These are phyloP conservation scores for Aureobasidium sp. DNA, from an alignment of 2,329 filamentous ascomycete species.

Conservation along the genomic window DNA sequence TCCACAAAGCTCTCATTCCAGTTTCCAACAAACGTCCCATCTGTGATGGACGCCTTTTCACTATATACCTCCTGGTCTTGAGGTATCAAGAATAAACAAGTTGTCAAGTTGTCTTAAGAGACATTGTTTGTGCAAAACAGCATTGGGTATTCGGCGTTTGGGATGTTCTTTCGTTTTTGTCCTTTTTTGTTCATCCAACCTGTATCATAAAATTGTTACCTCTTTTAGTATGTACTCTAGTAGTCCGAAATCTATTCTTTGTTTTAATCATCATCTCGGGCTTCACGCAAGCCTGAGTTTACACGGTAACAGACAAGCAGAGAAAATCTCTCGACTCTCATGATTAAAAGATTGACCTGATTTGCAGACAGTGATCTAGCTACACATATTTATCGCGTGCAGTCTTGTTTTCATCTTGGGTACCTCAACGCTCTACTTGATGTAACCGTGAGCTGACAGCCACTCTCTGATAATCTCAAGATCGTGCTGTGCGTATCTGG, in stretches of 20 bases:
- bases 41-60: not conserved
- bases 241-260: no score
- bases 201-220: not conserved
- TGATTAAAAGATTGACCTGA: not conserved
- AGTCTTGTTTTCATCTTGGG: not conserved
- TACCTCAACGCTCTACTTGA: not conserved
- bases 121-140: not conserved
- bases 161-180: not conserved
- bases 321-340: no score
- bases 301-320: no score
- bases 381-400: not conserved
- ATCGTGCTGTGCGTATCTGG: constrained; percentile 74
- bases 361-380: not conserved
- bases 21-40: not conserved
- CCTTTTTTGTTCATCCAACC: not conserved
- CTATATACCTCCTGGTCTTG: not conserved
- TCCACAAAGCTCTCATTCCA: not conserved
- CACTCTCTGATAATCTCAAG: constrained; percentile 65
- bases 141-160: not conserved
- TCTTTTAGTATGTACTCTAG: no score
- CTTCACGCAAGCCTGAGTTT: no score
- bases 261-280: no score
- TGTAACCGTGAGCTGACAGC: constrained; percentile 56
- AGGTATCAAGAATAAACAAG: not conserved
- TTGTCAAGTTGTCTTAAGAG: not conserved